phyloP scores from a whole-genome alignment of 2,329 filamentous ascomycete genomes.

The Ascochyta fabae region DNA sequence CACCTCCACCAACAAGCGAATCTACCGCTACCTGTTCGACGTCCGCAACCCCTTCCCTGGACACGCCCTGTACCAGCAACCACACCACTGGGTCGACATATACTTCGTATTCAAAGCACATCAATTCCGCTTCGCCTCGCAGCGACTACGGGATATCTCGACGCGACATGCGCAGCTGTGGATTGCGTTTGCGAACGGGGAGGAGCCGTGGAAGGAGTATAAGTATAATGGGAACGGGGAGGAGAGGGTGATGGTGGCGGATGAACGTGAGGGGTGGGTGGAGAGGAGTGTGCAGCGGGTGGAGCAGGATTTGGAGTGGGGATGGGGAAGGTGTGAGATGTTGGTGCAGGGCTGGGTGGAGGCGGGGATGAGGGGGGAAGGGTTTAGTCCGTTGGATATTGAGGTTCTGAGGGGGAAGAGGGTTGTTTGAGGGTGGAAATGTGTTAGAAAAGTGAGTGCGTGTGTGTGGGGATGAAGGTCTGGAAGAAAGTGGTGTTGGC shows the following conservation, averaged over 20 bases:
- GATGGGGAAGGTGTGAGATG: conserved; percentile 20
- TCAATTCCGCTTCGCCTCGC: conserved; percentile 26
- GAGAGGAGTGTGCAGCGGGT: conserved; percentile 22
- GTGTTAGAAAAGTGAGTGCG: too few relatives aligned
- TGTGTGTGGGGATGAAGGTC: too few relatives aligned
- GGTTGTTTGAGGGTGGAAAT: not conserved
- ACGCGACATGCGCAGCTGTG: conserved; percentile 30
- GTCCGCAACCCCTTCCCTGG: conserved; percentile 36
- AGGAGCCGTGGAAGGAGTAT: conserved; percentile 27
- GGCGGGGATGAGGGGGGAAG: conserved; percentile 10
- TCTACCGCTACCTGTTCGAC: conserved; percentile 39
- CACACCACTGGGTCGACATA: conserved; percentile 41
- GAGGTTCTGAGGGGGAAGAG: conserved; percentile 16
- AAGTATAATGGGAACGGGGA: conserved; percentile 16
- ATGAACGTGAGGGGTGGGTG: conserved; percentile 33
- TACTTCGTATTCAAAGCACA: conserved; percentile 36
- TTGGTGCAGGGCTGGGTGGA: conserved; percentile 22
- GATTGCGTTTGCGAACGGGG: conserved; percentile 30
- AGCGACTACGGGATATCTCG: conserved; percentile 27
- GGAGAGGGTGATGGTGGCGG: conserved; percentile 28
- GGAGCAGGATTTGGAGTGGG: conserved; percentile 20
- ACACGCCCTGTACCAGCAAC: conserved; percentile 21
- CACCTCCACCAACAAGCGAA: conserved; percentile 18
- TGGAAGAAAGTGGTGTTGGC: too few relatives aligned
- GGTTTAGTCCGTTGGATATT: conserved; percentile 20